Evolutionary conservation across 495 filamentous ascomycete species (phyloP).

Genomic region (Extremus antarcticus): DNA sequence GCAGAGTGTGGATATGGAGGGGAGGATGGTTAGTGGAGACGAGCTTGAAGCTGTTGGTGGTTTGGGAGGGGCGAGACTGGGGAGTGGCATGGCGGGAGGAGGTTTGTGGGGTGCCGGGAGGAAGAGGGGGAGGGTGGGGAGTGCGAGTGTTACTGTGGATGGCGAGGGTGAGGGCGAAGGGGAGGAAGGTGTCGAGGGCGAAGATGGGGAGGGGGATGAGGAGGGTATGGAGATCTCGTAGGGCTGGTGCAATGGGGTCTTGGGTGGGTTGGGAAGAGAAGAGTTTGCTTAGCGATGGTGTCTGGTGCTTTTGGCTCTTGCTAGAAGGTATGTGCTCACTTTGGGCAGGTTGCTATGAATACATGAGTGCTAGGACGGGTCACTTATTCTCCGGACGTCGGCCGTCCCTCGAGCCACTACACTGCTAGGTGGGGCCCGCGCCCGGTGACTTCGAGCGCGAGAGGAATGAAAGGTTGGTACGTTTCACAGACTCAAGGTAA

Average conservation of each 20-base stretch:
- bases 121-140: slow-evolving; percentile 47
- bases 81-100: slow-evolving; percentile 37
- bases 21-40: slow-evolving; percentile 69
- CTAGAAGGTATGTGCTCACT: no score
- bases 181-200: slow-evolving; percentile 42
- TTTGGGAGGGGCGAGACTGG: slow-evolving; percentile 51
- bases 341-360: no score
- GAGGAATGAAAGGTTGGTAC: no score
- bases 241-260: not conserved
- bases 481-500: no score
- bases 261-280: not conserved
- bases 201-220: slow-evolving; percentile 42
- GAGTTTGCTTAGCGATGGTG: not conserved
- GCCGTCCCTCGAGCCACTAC: no score
- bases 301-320: not conserved
- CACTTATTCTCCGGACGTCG: no score
- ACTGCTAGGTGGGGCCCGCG: no score
- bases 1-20: slow-evolving; percentile 73
- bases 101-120: slow-evolving; percentile 33
- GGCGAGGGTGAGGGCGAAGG: slow-evolving; percentile 48
- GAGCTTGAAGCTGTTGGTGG: slow-evolving; percentile 73
- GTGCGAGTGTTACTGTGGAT: slow-evolving; percentile 51
- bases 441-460: no score
- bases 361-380: no score
- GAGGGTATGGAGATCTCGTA: slow-evolving; percentile 48